Base-by-base conservation (phyloP, 2,329 filamentous ascomycete genomes). In the Camillea tinctor region DNA sequence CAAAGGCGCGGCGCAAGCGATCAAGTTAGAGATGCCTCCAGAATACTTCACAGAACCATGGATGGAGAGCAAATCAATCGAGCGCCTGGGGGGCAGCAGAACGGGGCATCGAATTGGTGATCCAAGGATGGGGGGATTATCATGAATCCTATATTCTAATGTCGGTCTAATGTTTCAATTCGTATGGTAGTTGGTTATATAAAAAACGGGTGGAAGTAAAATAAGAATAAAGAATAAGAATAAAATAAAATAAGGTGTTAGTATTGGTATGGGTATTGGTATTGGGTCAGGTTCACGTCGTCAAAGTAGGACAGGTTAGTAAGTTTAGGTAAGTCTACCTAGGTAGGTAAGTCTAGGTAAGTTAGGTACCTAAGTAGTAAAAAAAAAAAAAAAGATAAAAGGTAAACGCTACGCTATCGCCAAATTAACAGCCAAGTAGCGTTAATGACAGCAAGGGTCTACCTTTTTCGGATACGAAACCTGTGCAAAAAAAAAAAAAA, bases 1-100 rank as follows among this genome's bases (percentile, higher is more conserved):
- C 59, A n/a, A n/a, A 62, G 54, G 59, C 57, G 62, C 60, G 62
- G 62, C 64, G 60, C 61, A 54, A 57, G 59, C 58, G 57, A 57
- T 26, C 24, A 59, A 60, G 61, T 52, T n/a, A 57, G 51, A 22
- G 57, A 62, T 55, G 30, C 52, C 51, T 52, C 54, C 50, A 54
- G 50, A 56, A 53, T 23, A 48, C 40, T 58, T 55, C 60, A 66
- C 15, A 57, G 59, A 61, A 59, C 61, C 64, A 66, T 66, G 58
- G 48, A 56, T 58, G 54, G 59, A 21, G 50, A 55, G 36, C 50
- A 55, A 13, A 52, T 36, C 21, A 49, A 40, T 21, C n/a, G 54
- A 50, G 24, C 56, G 52, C 55, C 15, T n/a, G 53, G 23, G 53
- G 23, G 52, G 52, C 9, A 36, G 44, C 54, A 30, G 24, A 4